Evolutionary conservation across 164 flowering plant species (phyloP).

Genomic region (Buxus sempervirens): DNA sequence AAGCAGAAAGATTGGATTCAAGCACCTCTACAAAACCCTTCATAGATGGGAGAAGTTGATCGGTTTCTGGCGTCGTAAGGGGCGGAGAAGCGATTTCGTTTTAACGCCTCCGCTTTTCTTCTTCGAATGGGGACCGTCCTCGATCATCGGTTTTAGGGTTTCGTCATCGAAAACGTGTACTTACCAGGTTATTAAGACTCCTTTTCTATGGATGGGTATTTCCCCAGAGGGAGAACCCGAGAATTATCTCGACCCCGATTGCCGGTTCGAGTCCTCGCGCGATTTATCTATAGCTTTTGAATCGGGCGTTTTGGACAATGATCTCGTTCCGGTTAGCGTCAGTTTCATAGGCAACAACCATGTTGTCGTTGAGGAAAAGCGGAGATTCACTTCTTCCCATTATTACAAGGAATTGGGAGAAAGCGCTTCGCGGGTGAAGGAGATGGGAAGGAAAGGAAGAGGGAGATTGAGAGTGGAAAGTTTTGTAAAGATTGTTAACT

Average conservation of each 20-base stretch:
- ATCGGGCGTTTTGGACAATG: conserved; percentile 31
- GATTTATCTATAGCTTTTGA: conserved; percentile 27
- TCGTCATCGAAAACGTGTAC: conserved; percentile 39
- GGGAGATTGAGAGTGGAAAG: conserved; percentile 71
- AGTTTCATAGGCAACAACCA: conserved; percentile 60
- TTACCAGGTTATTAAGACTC: conserved; percentile 49
- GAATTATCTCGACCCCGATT: conserved; percentile 51
- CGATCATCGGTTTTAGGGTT: conserved; percentile 55
- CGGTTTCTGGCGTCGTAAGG: conserved; percentile 83
- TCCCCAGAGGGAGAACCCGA: conserved; percentile 38
- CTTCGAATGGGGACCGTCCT: conserved; percentile 82
- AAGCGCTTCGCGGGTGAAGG: conserved; percentile 26
- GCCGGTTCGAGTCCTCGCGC: conserved; percentile 20
- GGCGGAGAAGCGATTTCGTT: conserved; percentile 4
- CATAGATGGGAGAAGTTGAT: conserved; percentile 56
- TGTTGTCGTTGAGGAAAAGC: conserved; percentile 64
- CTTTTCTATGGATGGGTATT: conserved; percentile 72
- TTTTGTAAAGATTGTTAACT: conserved; percentile 43
- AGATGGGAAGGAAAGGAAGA: conserved; percentile 47
- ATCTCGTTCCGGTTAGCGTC: conserved; percentile 57
- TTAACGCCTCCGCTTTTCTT: conserved; percentile 47
- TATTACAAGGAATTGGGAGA: conserved; percentile 20
- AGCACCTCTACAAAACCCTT: conserved; percentile 55
- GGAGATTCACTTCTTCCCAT: conserved; percentile 2
- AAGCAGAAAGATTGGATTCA: conserved; percentile 40